These are phyloP conservation scores for Protomyces gravidus DNA, from an alignment of 1,139 yeast genomes.

Conservation along the genomic window DNA sequence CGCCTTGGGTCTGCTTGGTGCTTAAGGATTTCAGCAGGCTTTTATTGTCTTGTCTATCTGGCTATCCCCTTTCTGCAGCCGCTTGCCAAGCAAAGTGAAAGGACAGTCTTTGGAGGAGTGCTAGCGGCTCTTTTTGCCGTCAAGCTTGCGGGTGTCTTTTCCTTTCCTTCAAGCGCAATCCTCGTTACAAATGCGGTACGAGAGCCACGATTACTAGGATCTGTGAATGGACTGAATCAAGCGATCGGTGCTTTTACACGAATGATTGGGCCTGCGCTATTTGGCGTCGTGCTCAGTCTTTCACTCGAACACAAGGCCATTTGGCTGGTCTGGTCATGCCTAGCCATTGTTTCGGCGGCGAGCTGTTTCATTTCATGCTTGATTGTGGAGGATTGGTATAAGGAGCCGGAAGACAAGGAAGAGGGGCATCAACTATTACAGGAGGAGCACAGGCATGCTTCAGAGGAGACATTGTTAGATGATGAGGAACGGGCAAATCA, in stretches of 20 bases:
- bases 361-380: conserved; percentile 12
- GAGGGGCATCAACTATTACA: not conserved
- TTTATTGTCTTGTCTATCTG: conserved; percentile 43
- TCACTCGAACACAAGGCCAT: conserved; percentile 9
- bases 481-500: not conserved
- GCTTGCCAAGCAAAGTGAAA: conserved; percentile 7
- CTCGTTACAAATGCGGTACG: conserved; percentile 40
- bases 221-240: conserved; percentile 40
- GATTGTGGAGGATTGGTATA: conserved; percentile 8
- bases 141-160: conserved; percentile 34
- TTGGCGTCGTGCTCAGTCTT: conserved; percentile 17
- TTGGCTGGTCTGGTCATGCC: conserved; percentile 16
- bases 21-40: conserved; percentile 19
- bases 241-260: conserved; percentile 52
- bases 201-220: conserved; percentile 39
- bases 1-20: conserved; percentile 23
- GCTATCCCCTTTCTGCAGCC: conserved; percentile 47
- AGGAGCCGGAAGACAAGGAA: conserved; percentile 2
- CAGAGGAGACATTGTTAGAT: not conserved
- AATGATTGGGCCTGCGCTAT: conserved; percentile 51
- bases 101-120: conserved; percentile 20
- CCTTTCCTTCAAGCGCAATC: conserved; percentile 38
- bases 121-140: conserved; percentile 33
- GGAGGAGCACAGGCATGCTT: not conserved
- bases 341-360: not conserved